Evolutionary conservation across 1,284 basidiomycete species (phyloP), one percentile per base, ranked within the genome.

Genomic region (Vanrija sp.): DNA sequence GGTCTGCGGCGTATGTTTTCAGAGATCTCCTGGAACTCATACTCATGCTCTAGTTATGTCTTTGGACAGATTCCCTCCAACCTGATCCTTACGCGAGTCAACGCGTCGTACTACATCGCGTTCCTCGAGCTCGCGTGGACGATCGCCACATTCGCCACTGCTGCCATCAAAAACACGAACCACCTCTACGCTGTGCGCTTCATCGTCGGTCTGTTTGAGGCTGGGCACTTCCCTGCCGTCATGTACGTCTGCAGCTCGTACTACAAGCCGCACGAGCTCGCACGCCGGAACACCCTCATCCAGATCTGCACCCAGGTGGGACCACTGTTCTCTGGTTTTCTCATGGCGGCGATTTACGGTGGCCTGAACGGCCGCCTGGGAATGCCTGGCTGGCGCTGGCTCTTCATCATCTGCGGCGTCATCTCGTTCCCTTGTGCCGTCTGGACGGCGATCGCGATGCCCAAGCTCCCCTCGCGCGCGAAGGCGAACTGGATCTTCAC

Each of bases 221-320:
- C 62, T 15, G 66, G 66, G 5, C 65, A 68, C 46, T 68, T 66
- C 55, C 66, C 60, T 0, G 64, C 63, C 7, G 62, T 63, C 50
- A 63, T 65, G 63, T 68, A 68, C 50, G 60, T 68, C 38, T 55
- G 56, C 46, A 64, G 64, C n/a, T 61, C 59, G 49, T 68, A 68
- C 53, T 66, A 68, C 61, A 63, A 65, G 48, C 66, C 64, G 8
- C 60, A 64, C 43, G 66, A 68, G 53, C 60, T 68, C n/a, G 66
- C 63, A 3, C 44, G 61, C 44, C 52, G 66, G 18, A 65, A 66
- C 49, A 65, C 64, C 40, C 52, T 65, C 43, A 65, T 68, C 28
- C 66, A 68, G 42, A 57, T 65, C 16, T 64, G 63, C 53, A 57
- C 58, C 15, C 56, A 56, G 15, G 57, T 65, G 23, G 64, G 64